Percentiles rank a stretch among this genome's conserved stretches.
These are phyloP conservation scores for Leccinum broughii DNA, from an alignment of 768 basidiomycete genomes.

Conservation along the genomic window DNA sequence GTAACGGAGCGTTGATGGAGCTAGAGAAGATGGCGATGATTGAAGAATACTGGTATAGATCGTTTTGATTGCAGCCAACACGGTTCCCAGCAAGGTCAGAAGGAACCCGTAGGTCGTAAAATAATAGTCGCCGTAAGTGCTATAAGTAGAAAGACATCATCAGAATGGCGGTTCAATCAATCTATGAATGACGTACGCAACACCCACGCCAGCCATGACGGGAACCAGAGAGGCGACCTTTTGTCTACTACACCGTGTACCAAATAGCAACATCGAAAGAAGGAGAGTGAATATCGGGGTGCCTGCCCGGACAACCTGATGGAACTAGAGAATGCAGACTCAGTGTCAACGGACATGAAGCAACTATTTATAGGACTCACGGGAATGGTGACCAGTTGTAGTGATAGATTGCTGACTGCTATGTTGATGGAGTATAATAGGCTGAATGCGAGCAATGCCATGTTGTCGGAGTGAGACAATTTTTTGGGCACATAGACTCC, in stretches of 20 bases:
- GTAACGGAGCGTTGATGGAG: slow-evolving; percentile 20
- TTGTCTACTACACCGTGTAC: slow-evolving; percentile 53
- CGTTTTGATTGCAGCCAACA: slow-evolving; percentile 93
- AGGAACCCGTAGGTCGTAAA: slow-evolving; percentile 83
- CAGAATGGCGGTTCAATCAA: not conserved
- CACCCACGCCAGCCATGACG: slow-evolving; percentile 85
- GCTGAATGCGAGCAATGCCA: slow-evolving; percentile 79
- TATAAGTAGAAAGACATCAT: slow-evolving; percentile 31
- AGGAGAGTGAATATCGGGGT: slow-evolving; percentile 91
- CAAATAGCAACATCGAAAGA: slow-evolving; percentile 70
- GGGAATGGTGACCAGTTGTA: slow-evolving; percentile 86
- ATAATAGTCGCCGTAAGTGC: slow-evolving; percentile 95
- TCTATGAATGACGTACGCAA: slow-evolving; percentile 57
- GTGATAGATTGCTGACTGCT: slow-evolving; percentile 88
- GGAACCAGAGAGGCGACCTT: slow-evolving; percentile 79
- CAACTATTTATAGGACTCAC: slow-evolving; percentile 45
- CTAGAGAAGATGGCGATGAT: slow-evolving; percentile 34
- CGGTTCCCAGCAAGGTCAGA: slow-evolving; percentile 86
- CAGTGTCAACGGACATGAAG: not conserved
- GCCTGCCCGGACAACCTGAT: slow-evolving; percentile 92
- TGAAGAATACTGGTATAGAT: slow-evolving; percentile 85
- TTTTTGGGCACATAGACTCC: slow-evolving; percentile 60
- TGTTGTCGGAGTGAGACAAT: slow-evolving; percentile 50
- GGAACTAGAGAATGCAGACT: slow-evolving; percentile 61
- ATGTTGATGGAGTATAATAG: slow-evolving; percentile 93